These are phyloP conservation scores for Graphilbum sp. DNA, from an alignment of 2,329 filamentous ascomycete species.

Conservation along the genomic window DNA sequence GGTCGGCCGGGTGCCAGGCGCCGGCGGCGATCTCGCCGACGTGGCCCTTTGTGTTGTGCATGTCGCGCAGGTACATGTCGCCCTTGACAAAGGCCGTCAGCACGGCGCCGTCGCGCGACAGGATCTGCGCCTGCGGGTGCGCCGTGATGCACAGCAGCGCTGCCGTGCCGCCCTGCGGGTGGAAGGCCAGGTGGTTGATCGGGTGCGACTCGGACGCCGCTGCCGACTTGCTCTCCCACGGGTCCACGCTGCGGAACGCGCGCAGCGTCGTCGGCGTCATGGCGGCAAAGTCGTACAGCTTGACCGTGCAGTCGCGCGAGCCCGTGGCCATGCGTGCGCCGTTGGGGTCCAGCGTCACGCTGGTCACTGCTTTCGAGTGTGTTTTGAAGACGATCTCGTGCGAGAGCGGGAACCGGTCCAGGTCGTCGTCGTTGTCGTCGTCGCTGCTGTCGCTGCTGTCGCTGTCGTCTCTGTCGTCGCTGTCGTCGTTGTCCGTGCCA, in stretches of 20 bases:
- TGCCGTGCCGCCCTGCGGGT: conserved; percentile 60
- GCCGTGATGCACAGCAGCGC: conserved; percentile 78
- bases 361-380: conserved; percentile 75
- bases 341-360: conserved; percentile 67
- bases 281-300: conserved; percentile 86
- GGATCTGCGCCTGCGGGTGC: conserved; percentile 75
- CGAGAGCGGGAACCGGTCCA: conserved; percentile 80
- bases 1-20: conserved; percentile 79
- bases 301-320: conserved; percentile 79
- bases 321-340: conserved; percentile 78
- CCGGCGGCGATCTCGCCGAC: conserved; percentile 81
- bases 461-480: conserved; percentile 7
- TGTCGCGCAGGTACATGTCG: conserved; percentile 94
- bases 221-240: conserved; percentile 57
- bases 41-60: conserved; percentile 96
- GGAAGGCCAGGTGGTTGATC: conserved; percentile 76
- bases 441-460: conserved; percentile 13
- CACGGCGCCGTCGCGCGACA: conserved; percentile 76
- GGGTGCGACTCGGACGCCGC: conserved; percentile 70
- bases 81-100: conserved; percentile 86
- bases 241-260: conserved; percentile 85
- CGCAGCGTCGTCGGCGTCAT: conserved; percentile 92
- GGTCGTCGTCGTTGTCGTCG: conserved; percentile 46
- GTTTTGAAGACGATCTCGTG: conserved; percentile 89
- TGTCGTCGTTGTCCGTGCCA: too few species aligned